phyloP scores from a whole-genome alignment of 352 stramenopile genomes.

The Globisporangium takayamanum region DNA sequence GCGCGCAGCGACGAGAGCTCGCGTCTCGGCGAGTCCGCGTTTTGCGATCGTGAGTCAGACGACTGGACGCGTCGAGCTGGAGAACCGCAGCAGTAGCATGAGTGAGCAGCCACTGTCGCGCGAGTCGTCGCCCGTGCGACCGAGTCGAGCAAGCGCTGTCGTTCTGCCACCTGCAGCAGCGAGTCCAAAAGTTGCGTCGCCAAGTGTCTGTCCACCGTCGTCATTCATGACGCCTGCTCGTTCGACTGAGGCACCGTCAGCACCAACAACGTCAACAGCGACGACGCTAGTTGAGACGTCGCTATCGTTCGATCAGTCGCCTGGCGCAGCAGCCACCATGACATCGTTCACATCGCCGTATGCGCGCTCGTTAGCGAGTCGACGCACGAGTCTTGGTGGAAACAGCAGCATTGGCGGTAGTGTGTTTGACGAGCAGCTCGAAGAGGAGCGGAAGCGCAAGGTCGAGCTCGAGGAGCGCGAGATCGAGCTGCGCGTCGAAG shows the following conservation, averaged over 20 bases:
- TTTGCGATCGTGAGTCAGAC: conserved; percentile 12
- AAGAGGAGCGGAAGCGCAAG: conserved; percentile 3
- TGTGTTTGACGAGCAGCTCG: not conserved
- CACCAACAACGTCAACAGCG: not conserved
- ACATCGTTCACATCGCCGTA: too few relatives aligned
- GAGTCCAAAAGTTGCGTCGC: too few relatives aligned
- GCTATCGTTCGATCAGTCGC: not conserved
- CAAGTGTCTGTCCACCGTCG: not conserved
- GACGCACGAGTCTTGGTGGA: not conserved
- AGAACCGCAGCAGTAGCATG: conserved; percentile 6
- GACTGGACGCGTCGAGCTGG: conserved; percentile 12
- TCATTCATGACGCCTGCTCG: not conserved
- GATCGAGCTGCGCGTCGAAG: conserved; percentile 12
- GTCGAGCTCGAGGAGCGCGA: conserved; percentile 10
- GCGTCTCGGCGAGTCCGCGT: conserved; percentile 1
- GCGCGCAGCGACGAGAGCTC: not conserved
- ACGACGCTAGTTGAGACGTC: not conserved
- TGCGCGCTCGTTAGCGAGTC: not conserved
- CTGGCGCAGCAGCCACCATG: not conserved
- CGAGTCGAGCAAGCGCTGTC: not conserved
- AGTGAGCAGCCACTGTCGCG: not conserved
- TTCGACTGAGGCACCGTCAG: not conserved
- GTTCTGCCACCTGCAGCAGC: too few relatives aligned
- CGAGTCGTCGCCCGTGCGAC: too few relatives aligned
- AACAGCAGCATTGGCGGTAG: not conserved